phyloP scores from a whole-genome alignment of 75 land plant genomes.

The Ceratopteris richardii region DNA sequence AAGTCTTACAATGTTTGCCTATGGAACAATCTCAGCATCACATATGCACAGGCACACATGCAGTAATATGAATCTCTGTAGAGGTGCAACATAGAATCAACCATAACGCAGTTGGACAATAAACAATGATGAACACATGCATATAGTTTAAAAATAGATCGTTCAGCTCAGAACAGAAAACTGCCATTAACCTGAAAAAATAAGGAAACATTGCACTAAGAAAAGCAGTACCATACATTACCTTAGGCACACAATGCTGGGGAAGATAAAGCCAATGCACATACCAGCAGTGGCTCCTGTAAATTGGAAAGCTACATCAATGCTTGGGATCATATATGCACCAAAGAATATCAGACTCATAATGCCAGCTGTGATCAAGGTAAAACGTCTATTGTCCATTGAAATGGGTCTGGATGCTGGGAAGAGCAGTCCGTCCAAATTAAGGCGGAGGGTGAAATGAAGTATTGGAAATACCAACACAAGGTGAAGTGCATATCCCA shows the following conservation, averaged over 20 bases:
- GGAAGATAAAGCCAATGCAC: slow-evolving; percentile 35
- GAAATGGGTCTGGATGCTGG: slow-evolving; percentile 20
- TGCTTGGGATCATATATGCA: slow-evolving; percentile 29
- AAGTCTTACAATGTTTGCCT: no score
- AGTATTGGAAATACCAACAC: slow-evolving; percentile 40
- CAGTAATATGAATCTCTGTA: no score
- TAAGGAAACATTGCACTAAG: no score
- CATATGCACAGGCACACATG: no score
- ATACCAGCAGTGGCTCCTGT: slow-evolving; percentile 40
- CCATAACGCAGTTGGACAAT: no score
- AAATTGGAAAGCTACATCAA: slow-evolving; percentile 35
- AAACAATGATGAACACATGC: no score
- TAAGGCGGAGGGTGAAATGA: slow-evolving; percentile 35
- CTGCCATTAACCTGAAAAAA: no score
- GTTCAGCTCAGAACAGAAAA: no score
- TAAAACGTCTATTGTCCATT: slow-evolving; percentile 19
- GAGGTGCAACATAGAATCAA: no score
- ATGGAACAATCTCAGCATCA: no score
- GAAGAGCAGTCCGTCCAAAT: slow-evolving; percentile 33
- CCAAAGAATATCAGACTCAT: slow-evolving; percentile 18
- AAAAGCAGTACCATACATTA: no score
- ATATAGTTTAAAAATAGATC: no score
- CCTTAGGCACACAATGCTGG: slow-evolving; percentile 29
- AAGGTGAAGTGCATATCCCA: slow-evolving; percentile 41
- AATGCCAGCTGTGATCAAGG: slow-evolving; percentile 16